phyloP scores from a whole-genome alignment of 1,284 basidiomycete species.

The Caloboletus firmus region DNA sequence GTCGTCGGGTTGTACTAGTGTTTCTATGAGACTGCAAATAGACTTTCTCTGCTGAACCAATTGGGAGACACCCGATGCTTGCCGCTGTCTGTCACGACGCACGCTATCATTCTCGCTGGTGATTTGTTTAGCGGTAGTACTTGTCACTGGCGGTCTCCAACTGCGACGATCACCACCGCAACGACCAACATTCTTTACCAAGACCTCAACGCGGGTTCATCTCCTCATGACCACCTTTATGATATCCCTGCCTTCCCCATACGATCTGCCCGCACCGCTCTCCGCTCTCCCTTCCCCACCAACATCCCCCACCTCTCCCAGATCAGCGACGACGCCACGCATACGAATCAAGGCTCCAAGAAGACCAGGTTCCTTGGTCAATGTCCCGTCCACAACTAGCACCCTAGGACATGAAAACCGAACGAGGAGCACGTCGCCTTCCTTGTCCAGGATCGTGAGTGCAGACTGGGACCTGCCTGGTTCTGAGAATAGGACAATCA shows the following conservation, averaged over 20 bases:
- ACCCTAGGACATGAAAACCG: not conserved
- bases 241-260: constrained; percentile 12
- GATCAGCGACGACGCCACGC: constrained; percentile 4
- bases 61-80: not conserved
- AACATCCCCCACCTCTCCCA: constrained; percentile 20
- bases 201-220: not conserved
- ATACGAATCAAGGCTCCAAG: constrained; percentile 10
- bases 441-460: not conserved
- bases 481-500: not conserved
- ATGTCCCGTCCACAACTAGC: not conserved
- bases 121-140: not conserved
- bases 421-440: constrained; percentile 9
- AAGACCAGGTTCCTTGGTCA: constrained; percentile 4
- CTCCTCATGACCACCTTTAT: constrained; percentile 4
- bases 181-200: not conserved
- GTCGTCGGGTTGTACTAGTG: constrained; percentile 6
- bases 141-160: not conserved
- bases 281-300: constrained; percentile 21
- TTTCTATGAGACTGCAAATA: constrained; percentile 10
- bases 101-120: not conserved
- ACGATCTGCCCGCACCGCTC: not conserved
- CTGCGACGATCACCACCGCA: not conserved
- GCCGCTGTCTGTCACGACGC: constrained; percentile 11
- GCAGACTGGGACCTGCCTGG: not conserved
- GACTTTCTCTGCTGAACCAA: not conserved